These are phyloP conservation scores for Lasiodiplodia theobromae DNA, from an alignment of 2,329 filamentous ascomycete genomes.

Conservation along the genomic window DNA sequence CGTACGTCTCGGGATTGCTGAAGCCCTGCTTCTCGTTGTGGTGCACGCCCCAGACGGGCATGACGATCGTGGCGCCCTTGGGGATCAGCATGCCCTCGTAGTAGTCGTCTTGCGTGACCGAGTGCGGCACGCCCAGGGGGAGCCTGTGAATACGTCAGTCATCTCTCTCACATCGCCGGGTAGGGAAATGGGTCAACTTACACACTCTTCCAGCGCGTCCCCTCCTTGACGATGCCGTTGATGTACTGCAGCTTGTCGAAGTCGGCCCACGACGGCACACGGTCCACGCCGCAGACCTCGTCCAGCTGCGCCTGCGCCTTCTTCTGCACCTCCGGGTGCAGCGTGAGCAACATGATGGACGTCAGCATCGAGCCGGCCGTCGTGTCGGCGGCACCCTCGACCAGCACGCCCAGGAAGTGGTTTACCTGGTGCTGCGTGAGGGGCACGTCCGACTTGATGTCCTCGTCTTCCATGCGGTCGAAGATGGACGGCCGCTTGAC, in stretches of 20 bases:
- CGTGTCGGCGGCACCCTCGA: slow-evolving; percentile 49
- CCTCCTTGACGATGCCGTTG: slow-evolving; percentile 43
- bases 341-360: slow-evolving; percentile 42
- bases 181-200: slow-evolving; percentile 31
- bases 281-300: slow-evolving; percentile 29
- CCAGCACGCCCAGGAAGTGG: slow-evolving; percentile 47
- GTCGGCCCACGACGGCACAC: slow-evolving; percentile 40
- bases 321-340: slow-evolving; percentile 38
- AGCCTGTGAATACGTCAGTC: too few relatives aligned
- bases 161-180: not conserved
- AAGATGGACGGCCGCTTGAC: slow-evolving; percentile 30
- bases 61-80: slow-evolving; percentile 47
- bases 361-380: slow-evolving; percentile 44
- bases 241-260: slow-evolving; percentile 42
- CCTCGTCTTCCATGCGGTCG: slow-evolving; percentile 29
- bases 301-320: slow-evolving; percentile 41
- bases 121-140: slow-evolving; percentile 35
- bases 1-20: slow-evolving; percentile 40
- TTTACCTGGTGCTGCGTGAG: slow-evolving; percentile 38
- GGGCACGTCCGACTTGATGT: slow-evolving; percentile 31
- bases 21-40: slow-evolving; percentile 32
- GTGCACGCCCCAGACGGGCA: slow-evolving; percentile 49
- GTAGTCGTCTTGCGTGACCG: slow-evolving; percentile 41
- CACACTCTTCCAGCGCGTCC: slow-evolving; percentile 44
- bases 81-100: slow-evolving; percentile 52